These are phyloP conservation scores for Talaromyces atroroseus DNA, from an alignment of 2,329 filamentous ascomycete genomes.

Conservation along the genomic window DNA sequence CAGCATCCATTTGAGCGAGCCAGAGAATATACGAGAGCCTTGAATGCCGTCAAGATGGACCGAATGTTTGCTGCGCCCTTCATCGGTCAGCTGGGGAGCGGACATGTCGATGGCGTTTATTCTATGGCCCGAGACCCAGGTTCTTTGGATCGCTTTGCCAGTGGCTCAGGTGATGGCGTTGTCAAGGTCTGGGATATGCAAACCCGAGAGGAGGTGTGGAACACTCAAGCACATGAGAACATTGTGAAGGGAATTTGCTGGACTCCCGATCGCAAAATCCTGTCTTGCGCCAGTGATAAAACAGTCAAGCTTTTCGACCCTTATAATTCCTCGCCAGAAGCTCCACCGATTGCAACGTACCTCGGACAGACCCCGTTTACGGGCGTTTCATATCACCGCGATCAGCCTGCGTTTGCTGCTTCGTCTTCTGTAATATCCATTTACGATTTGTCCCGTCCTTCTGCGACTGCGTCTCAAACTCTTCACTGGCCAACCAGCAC, in stretches of 20 bases:
- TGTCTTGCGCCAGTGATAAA: conserved; percentile 81
- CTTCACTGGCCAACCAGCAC: conserved; percentile 81
- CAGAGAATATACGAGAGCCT: conserved; percentile 71
- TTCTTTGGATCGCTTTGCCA: conserved; percentile 68
- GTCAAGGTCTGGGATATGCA: conserved; percentile 89
- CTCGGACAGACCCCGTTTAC: conserved; percentile 79
- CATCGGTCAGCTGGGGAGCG: conserved; percentile 76
- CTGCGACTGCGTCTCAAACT: conserved; percentile 70
- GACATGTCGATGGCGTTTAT: conserved; percentile 89
- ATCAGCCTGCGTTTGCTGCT: conserved; percentile 69
- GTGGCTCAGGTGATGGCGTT: conserved; percentile 83
- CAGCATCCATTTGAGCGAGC: conserved; percentile 88
- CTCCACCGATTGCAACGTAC: conserved; percentile 76
- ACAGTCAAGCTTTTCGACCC: conserved; percentile 90
- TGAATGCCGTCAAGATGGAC: conserved; percentile 86
- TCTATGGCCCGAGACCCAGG: conserved; percentile 74
- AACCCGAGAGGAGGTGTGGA: conserved; percentile 67
- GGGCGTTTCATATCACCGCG: conserved; percentile 74
- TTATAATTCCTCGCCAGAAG: conserved; percentile 64
- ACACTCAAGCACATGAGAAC: conserved; percentile 80
- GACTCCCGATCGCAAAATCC: conserved; percentile 76
- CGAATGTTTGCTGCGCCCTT: conserved; percentile 87
- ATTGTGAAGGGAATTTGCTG: conserved; percentile 88
- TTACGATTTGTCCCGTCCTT: conserved; percentile 79
- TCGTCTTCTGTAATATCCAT: conserved; percentile 74